phyloP scores from a whole-genome alignment of 495 filamentous ascomycete species.

The Daldinia concentrica region DNA sequence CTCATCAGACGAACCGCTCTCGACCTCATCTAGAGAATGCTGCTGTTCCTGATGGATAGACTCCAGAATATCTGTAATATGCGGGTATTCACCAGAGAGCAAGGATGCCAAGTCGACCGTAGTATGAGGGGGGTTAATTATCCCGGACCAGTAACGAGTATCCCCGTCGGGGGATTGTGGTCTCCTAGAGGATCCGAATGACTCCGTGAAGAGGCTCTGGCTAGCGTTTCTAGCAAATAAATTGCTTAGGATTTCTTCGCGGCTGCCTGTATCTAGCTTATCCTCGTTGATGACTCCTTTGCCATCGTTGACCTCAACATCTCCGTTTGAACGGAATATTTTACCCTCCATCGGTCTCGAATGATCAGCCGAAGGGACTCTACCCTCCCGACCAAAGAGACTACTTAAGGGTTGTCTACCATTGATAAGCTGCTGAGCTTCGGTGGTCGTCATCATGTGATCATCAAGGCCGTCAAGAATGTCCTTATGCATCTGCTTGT shows the following conservation, averaged over 20 bases:
- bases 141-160: constrained; percentile 51
- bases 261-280: constrained; percentile 51
- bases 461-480: constrained; percentile 85
- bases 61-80: constrained; percentile 43
- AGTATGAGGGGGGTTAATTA: constrained; percentile 54
- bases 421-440: constrained; percentile 75
- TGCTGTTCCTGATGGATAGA: constrained; percentile 41
- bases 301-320: constrained; percentile 67
- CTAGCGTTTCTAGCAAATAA: constrained; percentile 48
- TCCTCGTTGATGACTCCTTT: constrained; percentile 53
- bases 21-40: constrained; percentile 35
- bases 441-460: constrained; percentile 74
- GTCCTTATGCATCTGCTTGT: constrained; percentile 83
- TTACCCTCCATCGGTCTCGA: constrained; percentile 73
- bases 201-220: constrained; percentile 51
- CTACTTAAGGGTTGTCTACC: constrained; percentile 83
- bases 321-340: constrained; percentile 63
- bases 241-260: constrained; percentile 54
- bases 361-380: constrained; percentile 67
- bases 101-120: constrained; percentile 51
- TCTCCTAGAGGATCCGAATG: constrained; percentile 44
- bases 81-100: constrained; percentile 47
- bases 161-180: constrained; percentile 42
- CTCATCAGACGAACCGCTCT: constrained; percentile 40
- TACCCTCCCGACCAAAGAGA: constrained; percentile 68